phyloP scores from a whole-genome alignment of 805 yeast species.

The Kuraishia hungarica region DNA sequence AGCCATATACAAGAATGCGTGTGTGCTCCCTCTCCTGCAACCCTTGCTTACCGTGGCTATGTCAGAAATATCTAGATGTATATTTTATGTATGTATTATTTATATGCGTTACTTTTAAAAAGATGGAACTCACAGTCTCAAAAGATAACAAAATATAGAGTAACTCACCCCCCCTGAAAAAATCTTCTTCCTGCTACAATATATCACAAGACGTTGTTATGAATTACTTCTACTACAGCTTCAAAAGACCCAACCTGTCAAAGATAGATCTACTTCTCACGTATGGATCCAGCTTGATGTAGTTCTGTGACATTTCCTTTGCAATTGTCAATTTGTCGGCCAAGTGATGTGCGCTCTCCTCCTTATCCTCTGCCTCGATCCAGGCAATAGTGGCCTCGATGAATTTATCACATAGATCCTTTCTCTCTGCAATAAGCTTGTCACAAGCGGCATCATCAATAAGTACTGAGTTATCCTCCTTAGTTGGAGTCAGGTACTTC shows the following conservation, averaged over 20 bases:
- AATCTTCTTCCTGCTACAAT: not conserved
- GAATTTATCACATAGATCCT: constrained; percentile 41
- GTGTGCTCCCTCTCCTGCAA: too few species aligned
- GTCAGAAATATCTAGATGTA: not conserved
- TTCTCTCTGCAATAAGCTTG: constrained; percentile 34
- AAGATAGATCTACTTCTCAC: constrained; percentile 69
- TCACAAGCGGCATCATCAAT: constrained; percentile 31
- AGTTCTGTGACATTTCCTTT: constrained; percentile 49
- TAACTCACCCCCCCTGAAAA: not conserved
- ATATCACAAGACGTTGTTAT: not conserved
- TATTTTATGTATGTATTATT: not conserved
- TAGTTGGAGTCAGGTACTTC: constrained; percentile 53
- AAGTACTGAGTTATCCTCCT: constrained; percentile 45
- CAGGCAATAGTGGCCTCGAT: constrained; percentile 65
- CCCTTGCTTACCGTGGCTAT: not conserved
- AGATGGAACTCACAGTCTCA: not conserved
- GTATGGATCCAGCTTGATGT: constrained; percentile 68
- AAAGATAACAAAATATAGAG: not conserved
- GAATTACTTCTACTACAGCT: not conserved
- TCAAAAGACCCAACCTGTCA: constrained; percentile 63
- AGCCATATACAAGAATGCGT: too few species aligned
- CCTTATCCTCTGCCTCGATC: constrained; percentile 56
- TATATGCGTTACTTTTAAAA: not conserved
- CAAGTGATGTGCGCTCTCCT: constrained; percentile 38
- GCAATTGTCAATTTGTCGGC: constrained; percentile 48